Evolutionary conservation across 2,329 filamentous ascomycete species (phyloP), one percentile per base, ranked within the genome.

Genomic region (Amauroascus verrucosus): DNA sequence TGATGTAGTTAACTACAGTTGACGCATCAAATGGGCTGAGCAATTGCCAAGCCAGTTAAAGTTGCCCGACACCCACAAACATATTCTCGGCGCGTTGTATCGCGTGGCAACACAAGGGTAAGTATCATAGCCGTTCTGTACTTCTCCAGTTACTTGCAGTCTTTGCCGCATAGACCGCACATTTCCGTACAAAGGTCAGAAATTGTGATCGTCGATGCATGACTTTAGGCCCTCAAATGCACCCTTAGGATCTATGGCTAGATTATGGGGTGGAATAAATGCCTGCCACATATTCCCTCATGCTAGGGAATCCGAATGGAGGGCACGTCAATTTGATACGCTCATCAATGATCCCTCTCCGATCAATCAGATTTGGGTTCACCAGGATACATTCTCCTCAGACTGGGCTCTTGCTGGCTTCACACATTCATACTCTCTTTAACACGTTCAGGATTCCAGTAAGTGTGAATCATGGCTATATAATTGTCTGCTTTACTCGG

Each of bases 381-480:
- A 35, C 32, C 6, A 14, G 11, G 14, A 35, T 35, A 6, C 32
- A 35, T 14, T 35, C 32, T 8, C 32, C 35, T 5, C 35, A 38
- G 35, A 38, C 16, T 20, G 35, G 35, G 4, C 8, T 38, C 4
- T 13, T 38, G 4, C 4, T 38, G 5, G 5, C 4, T 6, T 13
- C 7, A 6, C 3, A 3, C 13, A 13, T 18, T 13, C 35, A 38
- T 20, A 9, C 4, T 7, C 44, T 60, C 2, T 65, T 63, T 47
- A 59, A 64, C 26, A 28, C 16, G 6, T 65, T 60, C 52, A 2
- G 18, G 14, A 20, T 66, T 16, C 59, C 59, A 6, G 59, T 66
- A 5, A 61, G 66, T 32, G 61, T 57, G 11, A 56, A 65, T 44
- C 50, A 55, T 35, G 24, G 26, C n/a, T 61, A 65, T 44, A 63